phyloP scores from a whole-genome alignment of 768 basidiomycete genomes.

The Royoungia palumana region DNA sequence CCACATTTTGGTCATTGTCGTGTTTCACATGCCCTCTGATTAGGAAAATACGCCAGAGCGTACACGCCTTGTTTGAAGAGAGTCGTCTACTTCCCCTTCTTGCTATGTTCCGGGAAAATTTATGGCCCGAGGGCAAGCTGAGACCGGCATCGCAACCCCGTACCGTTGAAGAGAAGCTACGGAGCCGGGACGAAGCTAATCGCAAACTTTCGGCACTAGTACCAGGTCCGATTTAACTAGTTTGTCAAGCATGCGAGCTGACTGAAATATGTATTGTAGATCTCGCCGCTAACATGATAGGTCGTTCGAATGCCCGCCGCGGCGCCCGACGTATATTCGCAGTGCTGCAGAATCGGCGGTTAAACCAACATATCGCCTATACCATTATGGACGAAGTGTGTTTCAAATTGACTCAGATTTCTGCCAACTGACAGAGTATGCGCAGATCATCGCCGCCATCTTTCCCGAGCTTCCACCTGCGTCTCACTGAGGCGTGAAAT shows the following conservation, averaged over 20 bases:
- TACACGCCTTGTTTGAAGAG: constrained; percentile 63
- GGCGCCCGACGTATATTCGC: constrained; percentile 92
- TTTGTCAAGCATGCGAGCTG: neutral
- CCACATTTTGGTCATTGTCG: neutral
- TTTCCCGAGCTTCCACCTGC: constrained; percentile 48
- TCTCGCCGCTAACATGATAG: constrained; percentile 95
- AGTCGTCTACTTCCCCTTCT: constrained; percentile 67
- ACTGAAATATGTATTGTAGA: constrained; percentile 45
- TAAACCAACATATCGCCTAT: constrained; percentile 91
- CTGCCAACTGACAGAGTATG: constrained; percentile 4
- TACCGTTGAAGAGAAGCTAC: constrained; percentile 73
- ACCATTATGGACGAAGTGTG: constrained; percentile 86
- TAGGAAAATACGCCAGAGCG: constrained; percentile 85
- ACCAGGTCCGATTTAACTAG: constrained; percentile 56
- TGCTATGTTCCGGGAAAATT: constrained; percentile 59
- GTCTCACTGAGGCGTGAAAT: constrained; percentile 3
- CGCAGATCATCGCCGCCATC: constrained; percentile 54
- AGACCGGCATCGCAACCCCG: constrained; percentile 61
- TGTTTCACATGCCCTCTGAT: constrained; percentile 1
- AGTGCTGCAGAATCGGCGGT: constrained; percentile 88
- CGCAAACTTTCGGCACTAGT: constrained; percentile 87
- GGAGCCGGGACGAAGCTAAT: constrained; percentile 83
- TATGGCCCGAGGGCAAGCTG: constrained; percentile 87
- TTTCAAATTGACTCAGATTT: neutral
- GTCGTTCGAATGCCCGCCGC: constrained; percentile 90